Evolutionary conservation across 495 filamentous ascomycete species (phyloP).

Genomic region (Podospora sp.): DNA sequence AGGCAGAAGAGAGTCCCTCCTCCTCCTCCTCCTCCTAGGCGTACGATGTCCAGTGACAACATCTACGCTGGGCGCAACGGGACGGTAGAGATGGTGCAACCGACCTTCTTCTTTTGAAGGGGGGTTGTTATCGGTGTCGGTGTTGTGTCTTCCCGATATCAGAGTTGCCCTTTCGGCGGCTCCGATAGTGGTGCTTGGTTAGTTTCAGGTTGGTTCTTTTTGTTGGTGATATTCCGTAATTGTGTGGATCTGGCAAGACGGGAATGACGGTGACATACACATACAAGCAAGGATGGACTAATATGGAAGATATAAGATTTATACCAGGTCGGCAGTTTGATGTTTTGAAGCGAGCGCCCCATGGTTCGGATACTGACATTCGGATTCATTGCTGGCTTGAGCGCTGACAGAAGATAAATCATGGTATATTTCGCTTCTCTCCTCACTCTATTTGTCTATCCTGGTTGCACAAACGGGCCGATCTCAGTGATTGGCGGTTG

Average conservation of each 20-base stretch:
- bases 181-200: neutral
- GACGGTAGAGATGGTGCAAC: neutral
- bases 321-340: slow-evolving; percentile 14
- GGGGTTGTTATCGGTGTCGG: neutral
- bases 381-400: neutral
- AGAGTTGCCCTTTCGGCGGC: neutral
- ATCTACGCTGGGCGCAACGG: neutral
- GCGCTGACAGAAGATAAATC: neutral
- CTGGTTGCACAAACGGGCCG: neutral
- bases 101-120: slow-evolving; percentile 11
- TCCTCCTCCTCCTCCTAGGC: neutral
- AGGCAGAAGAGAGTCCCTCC: neutral
- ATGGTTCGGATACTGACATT: neutral
- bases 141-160: neutral
- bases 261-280: neutral
- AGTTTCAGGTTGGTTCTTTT: neutral
- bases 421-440: neutral
- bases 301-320: neutral
- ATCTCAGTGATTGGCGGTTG: neutral
- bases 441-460: neutral
- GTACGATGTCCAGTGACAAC: neutral
- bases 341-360: neutral
- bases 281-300: neutral
- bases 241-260: neutral
- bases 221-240: neutral